Percentiles rank a stretch among this genome's conserved stretches.
phyloP scores from a whole-genome alignment of 2,329 filamentous ascomycete genomes.

The Aureobasidium mangrovei region DNA sequence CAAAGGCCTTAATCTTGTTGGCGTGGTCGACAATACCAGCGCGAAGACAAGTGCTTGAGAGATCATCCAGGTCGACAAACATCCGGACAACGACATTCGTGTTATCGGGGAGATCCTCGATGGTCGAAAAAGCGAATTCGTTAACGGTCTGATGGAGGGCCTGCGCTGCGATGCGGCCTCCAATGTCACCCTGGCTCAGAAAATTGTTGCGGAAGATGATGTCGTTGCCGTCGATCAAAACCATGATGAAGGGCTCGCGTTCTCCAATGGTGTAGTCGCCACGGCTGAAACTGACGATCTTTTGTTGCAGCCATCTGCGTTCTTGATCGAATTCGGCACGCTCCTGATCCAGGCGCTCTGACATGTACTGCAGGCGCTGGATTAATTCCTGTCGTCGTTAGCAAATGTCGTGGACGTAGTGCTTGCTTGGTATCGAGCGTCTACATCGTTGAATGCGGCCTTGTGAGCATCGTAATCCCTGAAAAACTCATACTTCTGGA shows the following conservation, averaged over 20 bases:
- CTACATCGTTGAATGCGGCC: slow-evolving; percentile 27
- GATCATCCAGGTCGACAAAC: slow-evolving; percentile 37
- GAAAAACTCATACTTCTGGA: background rate
- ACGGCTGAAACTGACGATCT: background rate
- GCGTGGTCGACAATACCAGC: slow-evolving; percentile 42
- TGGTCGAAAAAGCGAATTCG: slow-evolving; percentile 29
- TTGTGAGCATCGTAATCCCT: slow-evolving; percentile 25
- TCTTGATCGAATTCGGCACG: background rate
- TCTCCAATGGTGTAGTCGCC: slow-evolving; percentile 20
- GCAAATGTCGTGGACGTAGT: background rate
- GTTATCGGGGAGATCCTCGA: slow-evolving; percentile 31
- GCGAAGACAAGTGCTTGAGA: slow-evolving; percentile 36
- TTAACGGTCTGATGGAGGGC: slow-evolving; percentile 43
- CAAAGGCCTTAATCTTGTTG: slow-evolving; percentile 46
- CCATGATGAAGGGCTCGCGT: slow-evolving; percentile 49
- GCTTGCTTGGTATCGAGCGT: background rate
- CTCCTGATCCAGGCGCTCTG: background rate
- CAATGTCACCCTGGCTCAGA: slow-evolving; percentile 35
- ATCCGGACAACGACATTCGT: slow-evolving; percentile 40
- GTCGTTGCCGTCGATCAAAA: slow-evolving; percentile 54
- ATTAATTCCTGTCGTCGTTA: background rate
- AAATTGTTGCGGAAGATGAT: slow-evolving; percentile 35
- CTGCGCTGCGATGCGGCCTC: slow-evolving; percentile 48
- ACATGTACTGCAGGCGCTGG: background rate
- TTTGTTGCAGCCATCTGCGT: background rate